Conservation (phyloP, 148 eudicot genomes). For the Suaeda aralocaspica region DNA sequence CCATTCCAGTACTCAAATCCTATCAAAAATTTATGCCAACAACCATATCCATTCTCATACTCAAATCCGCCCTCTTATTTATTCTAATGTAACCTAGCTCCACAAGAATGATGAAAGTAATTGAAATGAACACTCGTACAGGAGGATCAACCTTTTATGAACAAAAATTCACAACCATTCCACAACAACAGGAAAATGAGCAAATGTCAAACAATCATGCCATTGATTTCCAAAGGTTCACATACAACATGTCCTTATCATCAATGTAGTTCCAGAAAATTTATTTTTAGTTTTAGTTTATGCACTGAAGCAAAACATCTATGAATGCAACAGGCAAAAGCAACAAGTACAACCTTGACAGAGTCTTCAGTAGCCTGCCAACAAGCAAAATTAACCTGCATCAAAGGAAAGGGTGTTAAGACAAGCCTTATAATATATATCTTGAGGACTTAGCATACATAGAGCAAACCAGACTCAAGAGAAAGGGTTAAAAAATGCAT, state of each 20-base stretch:
- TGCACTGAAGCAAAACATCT: not conserved
- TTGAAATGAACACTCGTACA: too few relatives aligned
- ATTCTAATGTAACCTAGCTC: too few relatives aligned
- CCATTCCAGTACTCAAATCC: too few relatives aligned
- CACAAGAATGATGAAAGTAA: too few relatives aligned
- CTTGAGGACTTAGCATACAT: not conserved
- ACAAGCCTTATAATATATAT: not conserved
- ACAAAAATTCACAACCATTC: too few relatives aligned
- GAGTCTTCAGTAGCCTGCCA: not conserved
- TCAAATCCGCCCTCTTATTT: too few relatives aligned
- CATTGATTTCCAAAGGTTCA: not conserved
- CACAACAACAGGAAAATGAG: not conserved
- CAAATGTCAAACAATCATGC: not conserved
- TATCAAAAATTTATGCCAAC: too few relatives aligned
- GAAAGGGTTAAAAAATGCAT: not conserved
- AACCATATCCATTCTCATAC: too few relatives aligned
- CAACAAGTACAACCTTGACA: not conserved
- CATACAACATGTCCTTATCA: not conserved
- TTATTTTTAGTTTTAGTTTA: not conserved
- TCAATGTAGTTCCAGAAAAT: not conserved
- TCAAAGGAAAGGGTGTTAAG: not conserved
- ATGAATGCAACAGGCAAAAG: not conserved
- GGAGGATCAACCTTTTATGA: too few relatives aligned
- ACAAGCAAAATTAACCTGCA: constrained; percentile 5
- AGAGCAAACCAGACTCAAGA: not conserved